Conservation (phyloP, 2,329 filamentous ascomycete genomes). For the Botrytis deweyae region DNA sequence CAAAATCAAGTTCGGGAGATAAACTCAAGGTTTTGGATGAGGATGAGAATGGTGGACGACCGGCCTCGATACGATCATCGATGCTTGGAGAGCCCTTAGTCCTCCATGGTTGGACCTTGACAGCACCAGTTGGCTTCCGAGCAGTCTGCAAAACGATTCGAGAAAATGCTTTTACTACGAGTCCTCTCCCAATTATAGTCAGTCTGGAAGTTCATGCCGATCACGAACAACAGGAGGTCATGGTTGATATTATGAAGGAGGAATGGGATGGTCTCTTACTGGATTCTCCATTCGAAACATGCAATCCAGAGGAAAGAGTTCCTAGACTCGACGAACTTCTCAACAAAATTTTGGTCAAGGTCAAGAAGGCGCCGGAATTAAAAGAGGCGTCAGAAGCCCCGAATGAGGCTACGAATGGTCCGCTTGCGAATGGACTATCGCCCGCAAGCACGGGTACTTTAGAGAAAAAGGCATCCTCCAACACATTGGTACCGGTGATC, state of each 20-base stretch:
- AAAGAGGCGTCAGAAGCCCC: background rate
- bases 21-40: slow-evolving; percentile 23
- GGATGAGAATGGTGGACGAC: slow-evolving; percentile 32
- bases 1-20: slow-evolving; percentile 25
- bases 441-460: slow-evolving; percentile 1
- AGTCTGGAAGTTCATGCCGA: slow-evolving; percentile 90
- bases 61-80: slow-evolving; percentile 33
- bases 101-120: slow-evolving; percentile 83
- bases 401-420: background rate
- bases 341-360: slow-evolving; percentile 81
- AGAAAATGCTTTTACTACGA: slow-evolving; percentile 74
- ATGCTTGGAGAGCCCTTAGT: slow-evolving; percentile 68
- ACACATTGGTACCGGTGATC: slow-evolving; percentile 27
- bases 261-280: slow-evolving; percentile 78
- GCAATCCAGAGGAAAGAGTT: slow-evolving; percentile 52
- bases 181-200: slow-evolving; percentile 80
- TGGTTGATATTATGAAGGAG: slow-evolving; percentile 92
- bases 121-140: slow-evolving; percentile 80
- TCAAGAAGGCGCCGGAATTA: slow-evolving; percentile 54
- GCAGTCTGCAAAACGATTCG: slow-evolving; percentile 79
- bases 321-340: slow-evolving; percentile 70
- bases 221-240: slow-evolving; percentile 78
- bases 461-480: slow-evolving; percentile 21
- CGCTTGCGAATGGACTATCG: slow-evolving; percentile 4
- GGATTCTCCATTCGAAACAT: slow-evolving; percentile 50